phyloP scores from a whole-genome alignment of 306 rosid species.

The Mucuna pruriens region DNA sequence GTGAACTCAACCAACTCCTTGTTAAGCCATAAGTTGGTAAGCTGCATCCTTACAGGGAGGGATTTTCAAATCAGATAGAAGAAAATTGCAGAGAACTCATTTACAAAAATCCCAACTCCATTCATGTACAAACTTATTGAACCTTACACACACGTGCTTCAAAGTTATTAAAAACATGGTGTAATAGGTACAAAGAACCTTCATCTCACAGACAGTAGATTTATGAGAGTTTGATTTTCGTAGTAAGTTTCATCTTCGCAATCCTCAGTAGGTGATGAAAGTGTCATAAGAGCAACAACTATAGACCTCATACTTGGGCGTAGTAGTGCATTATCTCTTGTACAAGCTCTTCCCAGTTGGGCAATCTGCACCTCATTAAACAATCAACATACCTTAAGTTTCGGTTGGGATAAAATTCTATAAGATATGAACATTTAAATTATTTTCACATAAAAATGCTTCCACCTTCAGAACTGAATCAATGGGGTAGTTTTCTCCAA shows the following conservation, averaged over 20 bases:
- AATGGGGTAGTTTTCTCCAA: constrained; percentile 54
- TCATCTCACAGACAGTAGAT: constrained; percentile 75
- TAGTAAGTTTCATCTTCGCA: constrained; percentile 72
- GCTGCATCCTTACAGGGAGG: too few species aligned
- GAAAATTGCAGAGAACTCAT: background rate
- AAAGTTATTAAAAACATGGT: constrained; percentile 8
- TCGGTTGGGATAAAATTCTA: background rate
- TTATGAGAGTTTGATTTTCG: constrained; percentile 69
- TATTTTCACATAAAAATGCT: background rate
- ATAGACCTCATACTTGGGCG: constrained; percentile 93
- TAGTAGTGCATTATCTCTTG: constrained; percentile 74
- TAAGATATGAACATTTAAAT: background rate
- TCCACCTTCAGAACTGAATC: constrained; percentile 80
- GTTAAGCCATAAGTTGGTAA: too few species aligned
- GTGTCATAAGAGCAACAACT: constrained; percentile 91
- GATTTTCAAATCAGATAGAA: background rate
- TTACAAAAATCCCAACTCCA: background rate
- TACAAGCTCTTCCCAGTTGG: constrained; percentile 81
- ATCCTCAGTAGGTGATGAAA: constrained; percentile 65
- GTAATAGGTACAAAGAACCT: background rate
- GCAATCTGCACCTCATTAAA: constrained; percentile 63
- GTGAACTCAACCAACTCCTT: too few species aligned
- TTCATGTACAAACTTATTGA: constrained; percentile 23
- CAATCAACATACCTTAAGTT: constrained; percentile 7
- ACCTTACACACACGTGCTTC: background rate